phyloP scores from a whole-genome alignment of 1,284 basidiomycete genomes.

The Naganishia cerealis region DNA sequence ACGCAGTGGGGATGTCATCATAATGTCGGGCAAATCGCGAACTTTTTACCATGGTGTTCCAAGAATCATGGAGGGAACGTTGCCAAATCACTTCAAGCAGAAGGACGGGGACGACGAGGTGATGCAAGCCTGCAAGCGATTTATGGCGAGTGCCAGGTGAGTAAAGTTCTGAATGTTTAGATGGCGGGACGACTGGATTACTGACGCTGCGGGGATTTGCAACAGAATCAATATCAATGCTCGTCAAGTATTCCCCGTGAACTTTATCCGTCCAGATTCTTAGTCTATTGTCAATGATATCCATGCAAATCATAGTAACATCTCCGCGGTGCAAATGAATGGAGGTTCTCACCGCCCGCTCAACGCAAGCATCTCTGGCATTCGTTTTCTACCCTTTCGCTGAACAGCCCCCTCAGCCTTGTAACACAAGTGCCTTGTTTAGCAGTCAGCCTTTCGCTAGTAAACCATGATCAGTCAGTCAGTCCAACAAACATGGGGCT shows the following conservation, averaged over 20 bases:
- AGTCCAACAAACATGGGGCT: no score
- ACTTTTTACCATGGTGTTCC: conserved; percentile 88
- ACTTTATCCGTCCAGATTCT: conserved; percentile 33
- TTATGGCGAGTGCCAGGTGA: conserved; percentile 42
- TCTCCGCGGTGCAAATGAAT: no score
- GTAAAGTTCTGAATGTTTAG: not conserved
- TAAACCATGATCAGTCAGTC: no score
- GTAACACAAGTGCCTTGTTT: no score
- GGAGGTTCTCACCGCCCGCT: no score
- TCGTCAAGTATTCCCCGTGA: conserved; percentile 65
- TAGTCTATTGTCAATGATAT: not conserved
- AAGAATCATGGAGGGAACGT: conserved; percentile 73
- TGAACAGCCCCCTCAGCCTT: no score
- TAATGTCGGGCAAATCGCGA: conserved; percentile 82
- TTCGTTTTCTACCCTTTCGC: no score
- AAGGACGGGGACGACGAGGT: conserved; percentile 38
- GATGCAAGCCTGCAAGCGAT: conserved; percentile 62
- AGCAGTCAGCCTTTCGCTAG: no score
- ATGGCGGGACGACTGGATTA: not conserved
- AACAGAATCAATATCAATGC: conserved; percentile 78
- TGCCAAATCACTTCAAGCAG: conserved; percentile 65
- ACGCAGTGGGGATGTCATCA: conserved; percentile 81
- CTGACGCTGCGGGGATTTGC: not conserved
- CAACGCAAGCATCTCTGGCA: no score
- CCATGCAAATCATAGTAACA: no score